These are phyloP conservation scores for Mortierella antarctica DNA, from an alignment of 192 early-diverging fungal species.

Conservation along the genomic window DNA sequence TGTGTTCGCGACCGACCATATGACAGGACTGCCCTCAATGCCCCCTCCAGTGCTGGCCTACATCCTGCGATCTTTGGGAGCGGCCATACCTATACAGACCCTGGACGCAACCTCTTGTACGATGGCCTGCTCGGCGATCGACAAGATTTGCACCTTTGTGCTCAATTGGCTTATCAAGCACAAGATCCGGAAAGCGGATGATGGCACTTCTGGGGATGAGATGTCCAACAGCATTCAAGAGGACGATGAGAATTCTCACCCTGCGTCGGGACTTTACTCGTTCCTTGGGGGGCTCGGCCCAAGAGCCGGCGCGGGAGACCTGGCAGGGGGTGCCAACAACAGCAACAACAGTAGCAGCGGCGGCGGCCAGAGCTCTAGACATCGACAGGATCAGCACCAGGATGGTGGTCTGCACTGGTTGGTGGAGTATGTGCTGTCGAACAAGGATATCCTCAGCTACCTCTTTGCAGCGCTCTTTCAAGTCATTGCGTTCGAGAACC, in stretches of 20 bases:
- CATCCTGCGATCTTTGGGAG: conserved; percentile 75
- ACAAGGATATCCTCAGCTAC: conserved; percentile 71
- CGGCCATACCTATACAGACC: conserved; percentile 64
- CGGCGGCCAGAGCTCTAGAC: not conserved
- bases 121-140: conserved; percentile 74
- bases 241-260: not conserved
- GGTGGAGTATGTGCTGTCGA: conserved; percentile 61
- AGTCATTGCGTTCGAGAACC: conserved; percentile 83
- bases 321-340: not conserved
- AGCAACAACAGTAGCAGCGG: not conserved
- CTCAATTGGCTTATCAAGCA: conserved; percentile 56
- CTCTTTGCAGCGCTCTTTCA: conserved; percentile 76
- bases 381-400: conserved; percentile 5
- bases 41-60: conserved; percentile 69
- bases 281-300: not conserved
- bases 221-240: conserved; percentile 13
- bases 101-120: conserved; percentile 55
- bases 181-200: conserved; percentile 19
- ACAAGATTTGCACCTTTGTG: conserved; percentile 78
- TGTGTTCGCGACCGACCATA: conserved; percentile 72
- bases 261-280: not conserved
- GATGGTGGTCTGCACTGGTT: conserved; percentile 58
- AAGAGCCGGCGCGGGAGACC: no score
- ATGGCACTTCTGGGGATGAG: conserved; percentile 11
- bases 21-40: conserved; percentile 68